A percentile compares a stretch with the other conserved stretches of the same genome.
phyloP scores from a whole-genome alignment of 148 eudicot species.

The Amaranthus palmeri region DNA sequence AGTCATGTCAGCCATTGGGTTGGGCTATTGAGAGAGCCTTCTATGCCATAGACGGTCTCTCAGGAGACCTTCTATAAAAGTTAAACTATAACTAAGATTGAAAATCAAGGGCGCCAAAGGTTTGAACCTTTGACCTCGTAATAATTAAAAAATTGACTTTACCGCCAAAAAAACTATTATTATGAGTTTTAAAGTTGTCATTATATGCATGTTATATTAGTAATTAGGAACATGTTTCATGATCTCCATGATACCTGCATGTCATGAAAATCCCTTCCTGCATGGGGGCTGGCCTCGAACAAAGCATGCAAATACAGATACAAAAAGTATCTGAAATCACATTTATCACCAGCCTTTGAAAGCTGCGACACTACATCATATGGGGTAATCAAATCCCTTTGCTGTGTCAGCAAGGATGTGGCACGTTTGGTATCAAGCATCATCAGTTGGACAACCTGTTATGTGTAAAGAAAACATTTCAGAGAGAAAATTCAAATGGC shows the following conservation, averaged over 20 bases:
- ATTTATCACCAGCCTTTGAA: constrained; percentile 53
- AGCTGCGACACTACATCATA: constrained; percentile 86
- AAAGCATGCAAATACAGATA: constrained; percentile 70
- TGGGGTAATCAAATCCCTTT: constrained; percentile 67
- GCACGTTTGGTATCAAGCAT: constrained; percentile 78
- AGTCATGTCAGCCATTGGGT: no score
- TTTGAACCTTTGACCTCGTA: no score
- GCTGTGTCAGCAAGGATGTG: constrained; percentile 63
- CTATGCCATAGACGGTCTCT: no score
- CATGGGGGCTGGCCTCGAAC: constrained; percentile 80
- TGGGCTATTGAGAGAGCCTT: no score
- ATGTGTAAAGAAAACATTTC: neutral
- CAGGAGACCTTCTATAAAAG: no score
- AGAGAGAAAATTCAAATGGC: neutral
- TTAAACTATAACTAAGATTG: no score
- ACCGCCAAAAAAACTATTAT: no score
- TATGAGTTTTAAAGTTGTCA: no score
- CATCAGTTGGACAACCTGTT: constrained; percentile 90
- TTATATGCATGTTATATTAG: neutral
- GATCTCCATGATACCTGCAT: constrained; percentile 63
- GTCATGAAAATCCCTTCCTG: constrained; percentile 91
- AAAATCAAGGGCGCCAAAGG: no score
- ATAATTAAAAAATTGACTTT: no score
- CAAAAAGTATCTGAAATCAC: constrained; percentile 62
- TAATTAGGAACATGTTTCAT: neutral